Percentiles rank a stretch among this genome's conserved stretches.
Conservation (phyloP, 2,329 filamentous ascomycete genomes). For the Phialophora expanda region DNA sequence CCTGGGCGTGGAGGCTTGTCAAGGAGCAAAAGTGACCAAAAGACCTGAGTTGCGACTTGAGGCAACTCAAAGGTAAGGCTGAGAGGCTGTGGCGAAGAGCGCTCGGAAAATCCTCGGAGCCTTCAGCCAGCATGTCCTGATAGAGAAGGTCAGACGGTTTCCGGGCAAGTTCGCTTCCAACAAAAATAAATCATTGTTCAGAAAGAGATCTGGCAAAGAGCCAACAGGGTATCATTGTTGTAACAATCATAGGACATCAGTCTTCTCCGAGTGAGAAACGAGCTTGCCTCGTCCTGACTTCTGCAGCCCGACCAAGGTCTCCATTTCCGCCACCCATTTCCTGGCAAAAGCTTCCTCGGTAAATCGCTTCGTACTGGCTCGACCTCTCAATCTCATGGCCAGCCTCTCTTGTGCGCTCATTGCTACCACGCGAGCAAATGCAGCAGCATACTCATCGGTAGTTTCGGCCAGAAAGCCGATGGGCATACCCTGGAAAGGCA, state of each 20-base stretch:
- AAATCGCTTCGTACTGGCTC: slow-evolving; percentile 80
- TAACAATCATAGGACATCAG: slow-evolving; percentile 8
- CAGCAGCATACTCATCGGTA: slow-evolving; percentile 76
- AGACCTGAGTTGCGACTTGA: slow-evolving; percentile 12
- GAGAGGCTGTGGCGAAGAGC: not conserved
- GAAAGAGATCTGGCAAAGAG: not conserved
- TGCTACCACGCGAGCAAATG: slow-evolving; percentile 75
- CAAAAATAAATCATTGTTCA: not conserved
- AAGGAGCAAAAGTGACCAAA: slow-evolving; percentile 23
- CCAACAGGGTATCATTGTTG: slow-evolving; percentile 30
- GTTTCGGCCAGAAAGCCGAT: slow-evolving; percentile 89
- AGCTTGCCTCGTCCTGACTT: not conserved
- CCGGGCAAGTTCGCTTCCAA: not conserved
- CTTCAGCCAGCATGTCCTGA: not conserved
- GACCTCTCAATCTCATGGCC: slow-evolving; percentile 75
- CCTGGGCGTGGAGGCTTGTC: not conserved
- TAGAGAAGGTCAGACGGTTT: not conserved
- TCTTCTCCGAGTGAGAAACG: not conserved
- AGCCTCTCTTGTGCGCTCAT: slow-evolving; percentile 66
- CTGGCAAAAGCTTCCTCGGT: slow-evolving; percentile 83
- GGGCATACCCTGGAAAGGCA: slow-evolving; percentile 74
- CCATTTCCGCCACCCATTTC: slow-evolving; percentile 78
- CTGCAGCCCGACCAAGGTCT: slow-evolving; percentile 65
- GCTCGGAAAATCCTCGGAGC: slow-evolving; percentile 1
- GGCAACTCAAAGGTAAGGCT: slow-evolving; percentile 18